A percentile compares a stretch with the other conserved stretches of the same genome.
These are phyloP conservation scores for Elongisporangium prolatum DNA, from an alignment of 352 stramenopile species.

Conservation along the genomic window DNA sequence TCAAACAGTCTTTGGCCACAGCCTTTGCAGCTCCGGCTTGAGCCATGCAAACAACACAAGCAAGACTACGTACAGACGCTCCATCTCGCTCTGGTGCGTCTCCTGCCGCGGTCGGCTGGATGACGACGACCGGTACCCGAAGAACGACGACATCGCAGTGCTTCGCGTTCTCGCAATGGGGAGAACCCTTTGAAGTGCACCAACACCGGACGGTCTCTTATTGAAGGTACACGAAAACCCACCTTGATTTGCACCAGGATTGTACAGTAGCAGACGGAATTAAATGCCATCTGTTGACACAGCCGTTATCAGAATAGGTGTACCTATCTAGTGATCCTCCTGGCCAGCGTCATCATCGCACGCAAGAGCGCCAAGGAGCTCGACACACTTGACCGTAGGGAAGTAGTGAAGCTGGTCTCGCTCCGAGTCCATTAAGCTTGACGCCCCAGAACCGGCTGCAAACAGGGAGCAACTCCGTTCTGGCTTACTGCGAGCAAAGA, in stretches of 20 bases:
- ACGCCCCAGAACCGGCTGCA: conserved; percentile 16
- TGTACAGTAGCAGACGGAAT: neutral
- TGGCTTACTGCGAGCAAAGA: conserved; percentile 19
- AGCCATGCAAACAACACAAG: conserved; percentile 1
- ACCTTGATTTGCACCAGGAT: neutral
- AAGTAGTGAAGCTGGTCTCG: conserved; percentile 69
- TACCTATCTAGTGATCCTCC: conserved; percentile 1
- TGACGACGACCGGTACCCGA: conserved; percentile 54
- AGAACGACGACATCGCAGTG: conserved; percentile 53
- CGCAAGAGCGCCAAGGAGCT: conserved; percentile 49
- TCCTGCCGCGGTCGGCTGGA: conserved; percentile 44
- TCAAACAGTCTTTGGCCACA: neutral
- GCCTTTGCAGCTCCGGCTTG: neutral
- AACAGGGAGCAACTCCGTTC: neutral
- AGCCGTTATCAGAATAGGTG: too few relatives aligned
- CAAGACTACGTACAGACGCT: conserved; percentile 53
- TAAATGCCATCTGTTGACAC: too few relatives aligned
- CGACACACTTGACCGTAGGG: conserved; percentile 71
- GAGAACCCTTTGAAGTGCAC: too few relatives aligned
- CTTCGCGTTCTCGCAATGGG: neutral
- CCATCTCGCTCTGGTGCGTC: conserved; percentile 76
- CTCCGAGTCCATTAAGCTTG: conserved; percentile 43
- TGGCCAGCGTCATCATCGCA: conserved; percentile 43
- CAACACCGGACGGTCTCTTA: too few relatives aligned
- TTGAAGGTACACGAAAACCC: conserved; percentile 2